Evolutionary conservation across 2,329 filamentous ascomycete species (phyloP).

Genomic region (Paecilomyces sp.): DNA sequence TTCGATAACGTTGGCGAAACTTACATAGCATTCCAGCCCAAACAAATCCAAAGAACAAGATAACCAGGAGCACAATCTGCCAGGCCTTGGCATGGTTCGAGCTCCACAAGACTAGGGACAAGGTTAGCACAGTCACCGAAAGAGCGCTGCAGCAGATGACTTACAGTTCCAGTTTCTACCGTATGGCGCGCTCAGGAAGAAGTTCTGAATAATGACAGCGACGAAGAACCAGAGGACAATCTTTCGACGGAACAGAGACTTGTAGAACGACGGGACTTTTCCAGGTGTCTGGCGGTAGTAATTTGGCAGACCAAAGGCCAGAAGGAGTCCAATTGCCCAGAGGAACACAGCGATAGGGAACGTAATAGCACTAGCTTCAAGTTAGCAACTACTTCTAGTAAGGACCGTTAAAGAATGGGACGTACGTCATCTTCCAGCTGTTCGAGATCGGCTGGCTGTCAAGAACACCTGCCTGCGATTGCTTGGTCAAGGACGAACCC

Average conservation of each 20-base stretch:
- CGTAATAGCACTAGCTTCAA: constrained; percentile 42
- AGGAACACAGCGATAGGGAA: constrained; percentile 52
- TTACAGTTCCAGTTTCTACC: constrained; percentile 59
- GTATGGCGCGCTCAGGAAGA: constrained; percentile 59
- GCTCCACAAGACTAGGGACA: constrained; percentile 45
- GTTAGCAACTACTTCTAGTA: constrained; percentile 10
- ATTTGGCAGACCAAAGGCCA: constrained; percentile 57
- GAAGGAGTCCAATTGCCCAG: constrained; percentile 48
- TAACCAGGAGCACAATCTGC: constrained; percentile 48
- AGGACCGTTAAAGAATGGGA: neutral
- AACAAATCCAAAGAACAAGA: constrained; percentile 45
- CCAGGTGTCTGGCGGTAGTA: constrained; percentile 61
- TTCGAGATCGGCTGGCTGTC: constrained; percentile 32
- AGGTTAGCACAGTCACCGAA: neutral
- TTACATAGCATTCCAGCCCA: constrained; percentile 41
- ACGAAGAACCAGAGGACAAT: constrained; percentile 62
- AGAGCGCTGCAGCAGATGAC: constrained; percentile 3
- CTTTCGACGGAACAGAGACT: constrained; percentile 54
- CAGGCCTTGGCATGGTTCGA: constrained; percentile 50
- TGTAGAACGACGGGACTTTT: constrained; percentile 59
- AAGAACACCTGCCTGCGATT: constrained; percentile 34
- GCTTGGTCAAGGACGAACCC: constrained; percentile 41
- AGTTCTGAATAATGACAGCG: constrained; percentile 58
- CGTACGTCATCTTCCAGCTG: constrained; percentile 36
- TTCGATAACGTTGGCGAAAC: neutral